Base-by-base conservation (phyloP, 2,329 filamentous ascomycete genomes). In the Spiromastix sp. region DNA sequence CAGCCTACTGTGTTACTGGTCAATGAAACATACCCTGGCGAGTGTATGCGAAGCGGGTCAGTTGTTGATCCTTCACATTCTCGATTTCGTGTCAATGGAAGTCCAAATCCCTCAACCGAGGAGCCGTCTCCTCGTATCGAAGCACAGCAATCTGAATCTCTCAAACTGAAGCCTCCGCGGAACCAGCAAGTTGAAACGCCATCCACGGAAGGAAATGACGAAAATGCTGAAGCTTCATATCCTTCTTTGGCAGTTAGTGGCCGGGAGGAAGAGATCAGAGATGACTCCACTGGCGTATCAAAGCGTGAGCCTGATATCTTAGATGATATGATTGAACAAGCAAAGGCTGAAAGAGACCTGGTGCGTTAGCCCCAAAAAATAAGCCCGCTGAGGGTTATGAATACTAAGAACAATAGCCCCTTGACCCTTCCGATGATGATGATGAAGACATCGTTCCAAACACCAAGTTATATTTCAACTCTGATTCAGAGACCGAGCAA, bases 11-110 rank as follows among this genome's bases (percentile, higher is more conserved):
- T 61, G 11, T 48, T 46, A 49, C n/a, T 93, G 3, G 77, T 86
- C 8, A 80, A 77, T 38, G 78, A 83, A 32, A 61, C 67, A 0
- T 89, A 81, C 47, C 73, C 79, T 0, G 60, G 79, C 2, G 80
- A 86, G 37, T 86, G 81, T 43, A 69, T 84, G 24, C 59, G 62
- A 22, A 77, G 73, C 42, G 63, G 66, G 4, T 57, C 60, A 1
- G 42, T 85, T 1, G 56, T 84, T 11, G 74, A 82, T 42, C 66
- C 71, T 4, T 59, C 59, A 53, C 39, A 66, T 82, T 17, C 52
- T 50, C 34, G 83, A 71, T 27, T 64, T 60, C 49, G 58, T 64
- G 41, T 50, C 35, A 42, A 46, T 37, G 46, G 51, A 27, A 42
- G 32, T 4, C 47, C 48, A 6, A 19, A 22, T n/a, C 21, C 26